Percentiles rank a stretch among this genome's conserved stretches.
phyloP scores from a whole-genome alignment of 192 early-diverging fungal species.

The Linnemannia exigua region DNA sequence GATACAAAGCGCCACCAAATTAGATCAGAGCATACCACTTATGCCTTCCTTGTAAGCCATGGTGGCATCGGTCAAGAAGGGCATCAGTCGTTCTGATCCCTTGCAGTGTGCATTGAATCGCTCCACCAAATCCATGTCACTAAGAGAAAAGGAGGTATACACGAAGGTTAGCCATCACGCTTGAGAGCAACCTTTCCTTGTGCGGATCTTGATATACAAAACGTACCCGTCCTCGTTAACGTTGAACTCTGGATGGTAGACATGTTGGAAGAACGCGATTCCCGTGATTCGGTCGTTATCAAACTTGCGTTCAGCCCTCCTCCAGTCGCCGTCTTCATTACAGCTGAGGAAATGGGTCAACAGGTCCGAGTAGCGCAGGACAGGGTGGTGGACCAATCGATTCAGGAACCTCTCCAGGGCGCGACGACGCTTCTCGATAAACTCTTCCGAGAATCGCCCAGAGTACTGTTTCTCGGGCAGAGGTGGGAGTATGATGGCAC shows the following conservation, averaged over 20 bases:
- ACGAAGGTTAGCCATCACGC: neutral
- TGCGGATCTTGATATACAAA: neutral
- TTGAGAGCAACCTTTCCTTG: too few species aligned
- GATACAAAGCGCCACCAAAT: neutral
- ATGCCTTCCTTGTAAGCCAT: constrained; percentile 54
- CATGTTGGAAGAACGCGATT: constrained; percentile 59
- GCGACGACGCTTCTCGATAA: constrained; percentile 54
- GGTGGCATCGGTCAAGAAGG: constrained; percentile 54
- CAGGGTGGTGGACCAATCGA: constrained; percentile 59
- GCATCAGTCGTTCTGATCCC: constrained; percentile 56
- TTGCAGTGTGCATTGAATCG: constrained; percentile 55
- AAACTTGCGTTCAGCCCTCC: constrained; percentile 55
- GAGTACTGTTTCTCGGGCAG: constrained; percentile 61
- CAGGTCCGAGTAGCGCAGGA: constrained; percentile 59
- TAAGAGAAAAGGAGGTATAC: neutral
- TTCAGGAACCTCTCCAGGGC: constrained; percentile 59
- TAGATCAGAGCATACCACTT: constrained; percentile 15
- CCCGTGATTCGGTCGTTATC: constrained; percentile 57
- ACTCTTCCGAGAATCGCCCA: constrained; percentile 62
- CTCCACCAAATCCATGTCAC: constrained; percentile 56
- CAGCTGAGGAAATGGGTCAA: constrained; percentile 63
- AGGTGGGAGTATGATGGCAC: constrained; percentile 53
- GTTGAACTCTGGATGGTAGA: constrained; percentile 63
- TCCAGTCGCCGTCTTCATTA: constrained; percentile 58
- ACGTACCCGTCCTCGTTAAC: constrained; percentile 60